phyloP scores from a whole-genome alignment of 2,329 filamentous ascomycete genomes.

The Alternaria conjuncta region DNA sequence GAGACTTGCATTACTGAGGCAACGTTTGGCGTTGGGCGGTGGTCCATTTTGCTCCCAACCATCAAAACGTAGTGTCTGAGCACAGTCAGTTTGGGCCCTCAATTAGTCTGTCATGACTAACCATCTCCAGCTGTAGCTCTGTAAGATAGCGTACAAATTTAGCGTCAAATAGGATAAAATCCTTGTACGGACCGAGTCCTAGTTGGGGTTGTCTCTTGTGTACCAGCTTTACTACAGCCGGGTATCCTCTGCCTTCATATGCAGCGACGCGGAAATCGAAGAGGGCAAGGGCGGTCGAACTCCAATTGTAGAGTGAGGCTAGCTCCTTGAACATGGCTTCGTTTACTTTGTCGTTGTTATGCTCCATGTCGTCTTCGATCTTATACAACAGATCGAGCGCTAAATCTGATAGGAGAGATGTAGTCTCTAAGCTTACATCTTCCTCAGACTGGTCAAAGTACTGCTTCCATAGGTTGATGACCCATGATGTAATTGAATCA shows the following conservation, averaged over 20 bases:
- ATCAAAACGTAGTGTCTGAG: background rate
- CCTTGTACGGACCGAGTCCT: background rate
- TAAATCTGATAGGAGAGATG: background rate
- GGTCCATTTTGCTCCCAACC: background rate
- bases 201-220: background rate
- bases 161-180: background rate
- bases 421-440: background rate
- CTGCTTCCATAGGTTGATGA: background rate
- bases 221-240: background rate
- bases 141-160: background rate
- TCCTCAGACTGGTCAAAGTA: background rate
- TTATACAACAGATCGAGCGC: background rate
- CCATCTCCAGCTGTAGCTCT: background rate
- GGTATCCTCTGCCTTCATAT: background rate
- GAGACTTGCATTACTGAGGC: background rate
- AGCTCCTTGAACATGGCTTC: background rate
- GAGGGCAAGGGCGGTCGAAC: background rate
- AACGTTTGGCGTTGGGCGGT: background rate
- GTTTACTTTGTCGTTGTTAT: background rate
- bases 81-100: background rate
- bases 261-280: background rate
- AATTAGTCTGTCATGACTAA: background rate
- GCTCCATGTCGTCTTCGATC: background rate
- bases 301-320: background rate
- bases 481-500: background rate